Evolutionary conservation across 805 yeast genomes (phyloP).

Genomic region (Phaffomyces opuntiae): DNA sequence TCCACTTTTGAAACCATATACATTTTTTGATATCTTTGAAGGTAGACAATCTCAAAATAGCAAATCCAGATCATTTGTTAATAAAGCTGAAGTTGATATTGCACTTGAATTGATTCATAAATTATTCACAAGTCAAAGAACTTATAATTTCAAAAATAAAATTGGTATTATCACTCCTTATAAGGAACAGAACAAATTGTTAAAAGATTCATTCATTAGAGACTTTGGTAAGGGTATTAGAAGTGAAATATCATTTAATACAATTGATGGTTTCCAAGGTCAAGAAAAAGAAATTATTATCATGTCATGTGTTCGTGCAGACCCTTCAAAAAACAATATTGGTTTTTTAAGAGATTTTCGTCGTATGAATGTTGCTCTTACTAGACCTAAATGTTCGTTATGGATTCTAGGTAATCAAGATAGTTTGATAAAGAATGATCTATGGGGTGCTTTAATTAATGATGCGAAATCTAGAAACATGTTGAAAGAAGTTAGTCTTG

Average conservation of each 20-base stretch:
- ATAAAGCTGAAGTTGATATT: conserved; percentile 61
- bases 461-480: conserved; percentile 52
- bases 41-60: conserved; percentile 61
- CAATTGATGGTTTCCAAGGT: conserved; percentile 97
- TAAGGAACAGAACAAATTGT: conserved; percentile 68
- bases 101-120: conserved; percentile 61
- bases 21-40: conserved; percentile 62
- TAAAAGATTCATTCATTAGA: conserved; percentile 50
- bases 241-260: conserved; percentile 75
- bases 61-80: conserved; percentile 63
- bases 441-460: conserved; percentile 65
- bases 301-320: conserved; percentile 94
- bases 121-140: conserved; percentile 42
- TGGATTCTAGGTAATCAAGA: conserved; percentile 84
- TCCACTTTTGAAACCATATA: conserved; percentile 60
- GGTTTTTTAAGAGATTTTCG: conserved; percentile 89
- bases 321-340: conserved; percentile 46
- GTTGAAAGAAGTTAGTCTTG: conserved; percentile 11
- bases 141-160: conserved; percentile 51
- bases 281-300: conserved; percentile 93
- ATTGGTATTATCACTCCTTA: conserved; percentile 94
- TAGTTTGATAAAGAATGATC: conserved; percentile 55
- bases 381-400: conserved; percentile 85
- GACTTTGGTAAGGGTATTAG: conserved; percentile 58
- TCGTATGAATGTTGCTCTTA: conserved; percentile 95